phyloP scores from a whole-genome alignment of 495 filamentous ascomycete genomes.

The Letharia lupina region DNA sequence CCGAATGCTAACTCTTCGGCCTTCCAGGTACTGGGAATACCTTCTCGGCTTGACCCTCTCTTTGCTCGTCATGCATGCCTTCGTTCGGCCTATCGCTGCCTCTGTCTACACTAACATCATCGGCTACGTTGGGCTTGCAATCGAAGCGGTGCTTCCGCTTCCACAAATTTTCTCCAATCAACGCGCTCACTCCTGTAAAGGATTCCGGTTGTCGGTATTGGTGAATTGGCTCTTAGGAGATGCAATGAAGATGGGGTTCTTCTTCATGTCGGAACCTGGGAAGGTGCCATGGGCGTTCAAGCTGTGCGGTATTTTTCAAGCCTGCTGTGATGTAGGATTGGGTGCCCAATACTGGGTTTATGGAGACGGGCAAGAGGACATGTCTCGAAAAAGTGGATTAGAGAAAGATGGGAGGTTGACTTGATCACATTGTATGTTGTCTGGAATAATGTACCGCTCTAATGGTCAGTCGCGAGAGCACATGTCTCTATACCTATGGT shows the following conservation, averaged over 20 bases:
- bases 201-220: conserved; percentile 80
- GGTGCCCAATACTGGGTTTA: conserved; percentile 83
- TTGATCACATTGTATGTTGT: neutral
- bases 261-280: conserved; percentile 62
- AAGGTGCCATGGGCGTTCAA: conserved; percentile 81
- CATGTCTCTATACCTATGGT: neutral
- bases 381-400: neutral
- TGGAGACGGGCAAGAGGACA: conserved; percentile 42
- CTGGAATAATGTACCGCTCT: neutral
- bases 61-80: conserved; percentile 60
- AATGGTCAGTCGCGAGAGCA: neutral
- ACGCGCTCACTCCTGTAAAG: conserved; percentile 69
- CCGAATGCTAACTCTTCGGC: conserved; percentile 6
- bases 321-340: conserved; percentile 70
- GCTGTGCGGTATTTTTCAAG: conserved; percentile 86
- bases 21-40: conserved; percentile 76
- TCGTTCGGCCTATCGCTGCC: conserved; percentile 54
- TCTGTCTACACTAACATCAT: conserved; percentile 65
- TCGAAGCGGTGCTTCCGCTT: conserved; percentile 83
- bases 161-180: conserved; percentile 83
- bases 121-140: conserved; percentile 74
- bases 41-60: conserved; percentile 59
- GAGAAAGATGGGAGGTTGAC: conserved; percentile 6
- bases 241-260: conserved; percentile 92
- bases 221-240: conserved; percentile 86